These are phyloP conservation scores for Bruguiera gymnorhiza DNA, from an alignment of 345 rosid genomes.

Conservation along the genomic window DNA sequence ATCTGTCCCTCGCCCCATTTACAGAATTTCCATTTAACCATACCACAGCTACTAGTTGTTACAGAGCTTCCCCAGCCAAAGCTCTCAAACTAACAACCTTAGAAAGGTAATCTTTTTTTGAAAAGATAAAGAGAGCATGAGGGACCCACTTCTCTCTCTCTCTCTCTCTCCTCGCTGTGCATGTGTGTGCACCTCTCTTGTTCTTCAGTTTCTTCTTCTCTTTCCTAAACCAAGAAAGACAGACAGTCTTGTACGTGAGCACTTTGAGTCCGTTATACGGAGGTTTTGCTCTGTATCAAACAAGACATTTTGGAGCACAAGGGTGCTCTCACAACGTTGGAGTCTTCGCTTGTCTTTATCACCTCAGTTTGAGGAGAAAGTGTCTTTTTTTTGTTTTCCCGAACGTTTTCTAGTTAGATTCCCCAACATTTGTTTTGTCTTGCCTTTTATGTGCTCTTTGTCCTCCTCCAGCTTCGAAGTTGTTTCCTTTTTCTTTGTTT, in stretches of 20 bases:
- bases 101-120: slow-evolving; percentile 54
- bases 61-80: slow-evolving; percentile 35
- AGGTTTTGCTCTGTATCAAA: slow-evolving; percentile 9
- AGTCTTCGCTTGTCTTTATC: slow-evolving; percentile 12
- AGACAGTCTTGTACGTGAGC: slow-evolving; percentile 9
- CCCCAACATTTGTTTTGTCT: slow-evolving; percentile 17
- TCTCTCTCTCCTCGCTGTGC: neutral
- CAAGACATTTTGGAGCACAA: neutral
- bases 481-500: slow-evolving; percentile 11
- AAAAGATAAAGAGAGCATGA: slow-evolving; percentile 37
- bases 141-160: slow-evolving; percentile 33
- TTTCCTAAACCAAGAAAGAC: slow-evolving; percentile 25
- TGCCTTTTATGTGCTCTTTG: slow-evolving; percentile 9
- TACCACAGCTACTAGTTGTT: slow-evolving; percentile 24
- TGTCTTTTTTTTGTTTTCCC: slow-evolving; percentile 1
- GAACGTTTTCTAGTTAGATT: slow-evolving; percentile 23
- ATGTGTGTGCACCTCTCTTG: neutral
- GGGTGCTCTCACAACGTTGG: neutral
- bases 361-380: slow-evolving; percentile 28
- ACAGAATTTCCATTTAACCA: slow-evolving; percentile 4
- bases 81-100: slow-evolving; percentile 35
- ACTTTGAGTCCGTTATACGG: neutral
- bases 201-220: slow-evolving; percentile 16
- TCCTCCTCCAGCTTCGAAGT: slow-evolving; percentile 14
- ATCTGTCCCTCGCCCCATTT: slow-evolving; percentile 39